Evolutionary conservation across 345 rosid species (phyloP), one percentile per base, ranked within the genome.

Genomic region (Aquilaria sinensis): DNA sequence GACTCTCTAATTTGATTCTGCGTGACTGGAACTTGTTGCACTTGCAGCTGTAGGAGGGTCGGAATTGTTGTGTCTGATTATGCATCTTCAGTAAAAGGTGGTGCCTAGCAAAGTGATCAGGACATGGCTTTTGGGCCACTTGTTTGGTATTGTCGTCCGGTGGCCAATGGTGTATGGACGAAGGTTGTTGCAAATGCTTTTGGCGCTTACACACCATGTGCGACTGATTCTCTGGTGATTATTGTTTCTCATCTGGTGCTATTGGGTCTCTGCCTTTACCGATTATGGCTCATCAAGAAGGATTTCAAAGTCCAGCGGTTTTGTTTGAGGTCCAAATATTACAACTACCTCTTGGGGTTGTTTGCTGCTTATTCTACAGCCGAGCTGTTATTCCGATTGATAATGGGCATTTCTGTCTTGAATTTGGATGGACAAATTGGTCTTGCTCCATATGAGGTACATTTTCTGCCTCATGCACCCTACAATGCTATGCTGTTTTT

Each of bases 131-230:
- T 80, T 53, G 53, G 72, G 67, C 87, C 82, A n/a, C 73, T 90
- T 76, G 81, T 61, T 49, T 90, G 97, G 99, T 94, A 82, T 63
- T 94, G 99, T 57, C 79, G 66, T 68, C 99, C 99, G 3, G 87
- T 76, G 72, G 58, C 74, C 10, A 66, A 81, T 76, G 97, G 97
- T 65, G 64, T 77, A 61, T 94, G 99, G 99, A 63, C 90, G 10
- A 84, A 71, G 69, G 75, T 70, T 31, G 96, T 88, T 70, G 82
- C 82, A 66, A 90, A 87, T 84, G 99, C 96, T 14, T 85, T 94
- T 76, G 99, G 99, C 52, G 86, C 84, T 51, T 94, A 90, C 75
- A 90, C 99, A 56, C 99, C 99, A 31, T 90, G 99, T 79, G 96
- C 89, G 48, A 77, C 91, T 23, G 86, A 90, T 72, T 81, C 93